Conservation (phyloP, 1,284 basidiomycete species). For the Megacollybia platyphylla region DNA sequence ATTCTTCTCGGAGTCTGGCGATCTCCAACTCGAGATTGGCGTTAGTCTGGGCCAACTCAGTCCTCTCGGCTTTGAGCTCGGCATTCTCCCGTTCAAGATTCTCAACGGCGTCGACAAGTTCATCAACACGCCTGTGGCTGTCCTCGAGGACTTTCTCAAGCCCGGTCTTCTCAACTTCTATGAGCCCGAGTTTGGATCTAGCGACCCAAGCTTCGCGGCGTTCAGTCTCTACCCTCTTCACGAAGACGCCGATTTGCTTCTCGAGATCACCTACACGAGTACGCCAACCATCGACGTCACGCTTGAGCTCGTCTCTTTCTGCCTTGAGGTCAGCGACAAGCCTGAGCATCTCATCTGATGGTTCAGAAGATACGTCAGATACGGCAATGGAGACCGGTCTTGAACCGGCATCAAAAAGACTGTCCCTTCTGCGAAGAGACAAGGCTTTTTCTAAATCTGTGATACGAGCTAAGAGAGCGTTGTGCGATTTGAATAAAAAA, state of each 20-base stretch:
- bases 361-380: slow-evolving; percentile 38
- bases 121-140: slow-evolving; percentile 16
- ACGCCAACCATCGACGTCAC: slow-evolving; percentile 67
- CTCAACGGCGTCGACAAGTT: slow-evolving; percentile 31
- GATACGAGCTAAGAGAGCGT: slow-evolving; percentile 65
- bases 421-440: slow-evolving; percentile 13
- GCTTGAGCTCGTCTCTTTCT: slow-evolving; percentile 68
- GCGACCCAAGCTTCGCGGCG: slow-evolving; percentile 67
- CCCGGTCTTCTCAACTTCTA: slow-evolving; percentile 51
- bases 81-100: slow-evolving; percentile 13
- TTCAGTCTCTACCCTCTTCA: slow-evolving; percentile 55
- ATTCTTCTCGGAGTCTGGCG: slow-evolving; percentile 6
- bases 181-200: slow-evolving; percentile 44
- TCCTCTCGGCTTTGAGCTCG: background rate
- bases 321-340: slow-evolving; percentile 64
- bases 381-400: slow-evolving; percentile 33
- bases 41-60: background rate
- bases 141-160: slow-evolving; percentile 32
- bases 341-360: slow-evolving; percentile 61
- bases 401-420: slow-evolving; percentile 11
- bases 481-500: slow-evolving; percentile 73
- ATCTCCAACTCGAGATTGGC: background rate
- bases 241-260: slow-evolving; percentile 41
- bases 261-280: slow-evolving; percentile 56
- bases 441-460: slow-evolving; percentile 65